A percentile compares a stretch with the other conserved stretches of the same genome.
Conservation (phyloP, 352 stramenopile genomes). For the Phytophthora crassamura region DNA sequence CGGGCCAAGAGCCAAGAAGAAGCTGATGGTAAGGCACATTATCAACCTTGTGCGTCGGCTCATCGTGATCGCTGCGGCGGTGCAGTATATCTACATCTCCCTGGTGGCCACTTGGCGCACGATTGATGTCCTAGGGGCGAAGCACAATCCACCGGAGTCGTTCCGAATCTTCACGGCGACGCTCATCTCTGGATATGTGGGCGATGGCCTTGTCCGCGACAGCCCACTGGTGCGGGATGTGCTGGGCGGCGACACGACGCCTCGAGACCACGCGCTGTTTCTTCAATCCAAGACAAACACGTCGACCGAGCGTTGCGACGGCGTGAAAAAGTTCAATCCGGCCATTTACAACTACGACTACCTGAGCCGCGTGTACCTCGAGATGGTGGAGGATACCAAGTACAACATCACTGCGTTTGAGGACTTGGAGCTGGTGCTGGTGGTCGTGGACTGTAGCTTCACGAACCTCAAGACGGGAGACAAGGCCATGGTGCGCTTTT, state of each 20-base stretch:
- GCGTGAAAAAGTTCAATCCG: constrained; percentile 19
- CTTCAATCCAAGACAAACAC: constrained; percentile 26
- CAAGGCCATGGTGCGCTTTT: constrained; percentile 26
- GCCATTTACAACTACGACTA: constrained; percentile 46
- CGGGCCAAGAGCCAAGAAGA: constrained; percentile 16
- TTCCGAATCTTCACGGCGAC: constrained; percentile 20
- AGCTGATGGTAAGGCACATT: constrained; percentile 20
- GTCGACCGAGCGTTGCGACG: constrained; percentile 16
- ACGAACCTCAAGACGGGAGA: constrained; percentile 30
- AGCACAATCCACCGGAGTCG: constrained; percentile 19
- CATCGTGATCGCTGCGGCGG: constrained; percentile 33
- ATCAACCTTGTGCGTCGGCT: constrained; percentile 38
- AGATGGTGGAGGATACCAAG: constrained; percentile 23
- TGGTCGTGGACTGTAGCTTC: constrained; percentile 53
- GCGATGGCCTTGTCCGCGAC: constrained; percentile 29
- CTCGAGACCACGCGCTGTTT: constrained; percentile 32
- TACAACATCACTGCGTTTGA: constrained; percentile 50
- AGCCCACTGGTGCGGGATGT: constrained; percentile 37
- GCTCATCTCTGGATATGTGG: constrained; percentile 41
- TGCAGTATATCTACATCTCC: constrained; percentile 42
- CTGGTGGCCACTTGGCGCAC: constrained; percentile 29
- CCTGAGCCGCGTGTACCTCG: constrained; percentile 35
- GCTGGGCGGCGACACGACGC: constrained; percentile 31
- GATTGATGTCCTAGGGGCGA: constrained; percentile 19
- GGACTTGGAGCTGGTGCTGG: constrained; percentile 42